phyloP scores from a whole-genome alignment of 768 basidiomycete species.

The Mycena capillaripes region DNA sequence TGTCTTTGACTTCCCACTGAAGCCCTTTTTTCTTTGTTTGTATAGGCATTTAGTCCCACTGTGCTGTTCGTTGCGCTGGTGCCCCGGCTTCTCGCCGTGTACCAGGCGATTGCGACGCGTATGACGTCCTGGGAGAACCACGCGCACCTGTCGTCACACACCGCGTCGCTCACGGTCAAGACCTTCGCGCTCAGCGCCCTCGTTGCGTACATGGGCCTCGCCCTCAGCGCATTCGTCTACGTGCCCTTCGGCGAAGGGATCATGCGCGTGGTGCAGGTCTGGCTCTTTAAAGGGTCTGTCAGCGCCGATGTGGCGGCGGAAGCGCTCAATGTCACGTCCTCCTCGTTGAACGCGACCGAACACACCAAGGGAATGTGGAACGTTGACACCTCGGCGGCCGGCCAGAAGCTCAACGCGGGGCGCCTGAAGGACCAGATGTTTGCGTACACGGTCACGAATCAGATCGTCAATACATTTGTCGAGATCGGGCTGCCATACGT shows the following conservation, averaged over 20 bases:
- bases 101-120: constrained; percentile 74
- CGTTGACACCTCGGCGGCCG: constrained; percentile 61
- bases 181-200: constrained; percentile 91
- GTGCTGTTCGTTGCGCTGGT: constrained; percentile 86
- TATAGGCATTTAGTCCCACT: constrained; percentile 86
- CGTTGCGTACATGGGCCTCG: constrained; percentile 93
- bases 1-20: constrained; percentile 2
- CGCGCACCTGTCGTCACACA: constrained; percentile 80
- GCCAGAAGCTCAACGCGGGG: constrained; percentile 72
- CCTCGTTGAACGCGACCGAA: constrained; percentile 48
- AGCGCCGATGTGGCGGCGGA: constrained; percentile 35
- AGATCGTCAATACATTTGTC: constrained; percentile 80
- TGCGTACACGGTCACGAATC: constrained; percentile 92
- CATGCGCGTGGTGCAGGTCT: constrained; percentile 70
- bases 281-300: constrained; percentile 52
- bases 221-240: constrained; percentile 95
- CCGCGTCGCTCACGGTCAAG: constrained; percentile 88
- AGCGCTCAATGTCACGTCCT: constrained; percentile 35
- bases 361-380: constrained; percentile 61
- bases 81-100: constrained; percentile 82
- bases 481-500: constrained; percentile 90
- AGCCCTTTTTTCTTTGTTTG: neutral
- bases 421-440: constrained; percentile 94
- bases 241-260: constrained; percentile 92
- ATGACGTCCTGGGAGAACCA: constrained; percentile 96